Percentiles rank a stretch among this genome's conserved stretches.
These are phyloP conservation scores for Myriosclerotinia scirpicola DNA, from an alignment of 2,329 filamentous ascomycete genomes.

Conservation along the genomic window DNA sequence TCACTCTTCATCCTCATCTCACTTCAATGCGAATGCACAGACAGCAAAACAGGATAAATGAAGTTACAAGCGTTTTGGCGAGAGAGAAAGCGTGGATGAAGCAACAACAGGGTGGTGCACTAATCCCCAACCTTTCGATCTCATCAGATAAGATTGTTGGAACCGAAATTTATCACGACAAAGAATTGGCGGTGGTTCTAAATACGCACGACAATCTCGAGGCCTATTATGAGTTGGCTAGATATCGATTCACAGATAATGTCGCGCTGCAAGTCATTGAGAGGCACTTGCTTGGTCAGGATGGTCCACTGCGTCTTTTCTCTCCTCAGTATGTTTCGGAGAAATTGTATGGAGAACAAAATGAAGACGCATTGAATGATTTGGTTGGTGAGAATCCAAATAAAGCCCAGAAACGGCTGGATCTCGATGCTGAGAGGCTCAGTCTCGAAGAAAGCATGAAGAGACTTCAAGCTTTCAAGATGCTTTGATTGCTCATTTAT, in stretches of 20 bases:
- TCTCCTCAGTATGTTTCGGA: slow-evolving; percentile 25
- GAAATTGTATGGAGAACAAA: slow-evolving; percentile 26
- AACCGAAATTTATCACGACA: not conserved
- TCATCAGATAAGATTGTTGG: not conserved
- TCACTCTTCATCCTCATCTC: slow-evolving; percentile 27
- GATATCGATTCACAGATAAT: slow-evolving; percentile 30
- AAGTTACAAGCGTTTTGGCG: slow-evolving; percentile 19
- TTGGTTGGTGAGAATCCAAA: slow-evolving; percentile 26
- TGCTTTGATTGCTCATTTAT: slow-evolving; percentile 17
- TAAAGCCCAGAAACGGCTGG: slow-evolving; percentile 19
- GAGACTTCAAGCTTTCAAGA: slow-evolving; percentile 26
- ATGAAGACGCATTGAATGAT: slow-evolving; percentile 17
- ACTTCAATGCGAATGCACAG: slow-evolving; percentile 1
- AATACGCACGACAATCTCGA: slow-evolving; percentile 24
- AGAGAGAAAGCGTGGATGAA: not conserved
- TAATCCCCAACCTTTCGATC: slow-evolving; percentile 3
- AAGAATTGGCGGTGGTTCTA: slow-evolving; percentile 22
- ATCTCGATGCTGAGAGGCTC: slow-evolving; percentile 19
- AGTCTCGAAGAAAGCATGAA: slow-evolving; percentile 28
- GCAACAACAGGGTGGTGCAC: not conserved
- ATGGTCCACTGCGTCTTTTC: slow-evolving; percentile 26
- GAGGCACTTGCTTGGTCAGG: slow-evolving; percentile 27
- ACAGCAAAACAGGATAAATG: slow-evolving; percentile 19
- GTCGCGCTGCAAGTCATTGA: slow-evolving; percentile 29
- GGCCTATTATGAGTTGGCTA: slow-evolving; percentile 27